Conservation (phyloP, 352 stramenopile genomes). For the Phytophthora crassamura region DNA sequence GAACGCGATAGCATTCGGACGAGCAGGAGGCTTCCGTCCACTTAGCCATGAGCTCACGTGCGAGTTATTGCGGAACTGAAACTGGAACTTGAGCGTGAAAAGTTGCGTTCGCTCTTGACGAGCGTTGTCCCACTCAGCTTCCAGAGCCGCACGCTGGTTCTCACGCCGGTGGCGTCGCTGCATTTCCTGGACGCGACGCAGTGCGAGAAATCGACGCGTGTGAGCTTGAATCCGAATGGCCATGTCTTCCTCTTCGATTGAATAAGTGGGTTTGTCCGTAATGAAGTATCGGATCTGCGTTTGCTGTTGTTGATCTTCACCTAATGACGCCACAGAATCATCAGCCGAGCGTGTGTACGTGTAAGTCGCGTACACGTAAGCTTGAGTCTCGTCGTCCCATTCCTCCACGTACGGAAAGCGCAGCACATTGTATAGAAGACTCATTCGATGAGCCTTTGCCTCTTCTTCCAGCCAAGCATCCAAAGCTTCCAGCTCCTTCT, state of each 20-base stretch:
- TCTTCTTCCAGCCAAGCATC: conserved; percentile 53
- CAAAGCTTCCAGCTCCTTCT: conserved; percentile 57
- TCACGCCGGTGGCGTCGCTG: conserved; percentile 43
- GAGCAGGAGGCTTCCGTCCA: conserved; percentile 17
- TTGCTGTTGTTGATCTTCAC: conserved; percentile 23
- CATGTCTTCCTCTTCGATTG: conserved; percentile 65
- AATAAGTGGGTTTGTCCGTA: conserved; percentile 63
- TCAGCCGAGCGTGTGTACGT: conserved; percentile 5
- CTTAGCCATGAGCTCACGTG: conserved; percentile 26
- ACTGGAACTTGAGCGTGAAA: conserved; percentile 49
- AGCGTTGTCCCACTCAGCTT: conserved; percentile 49
- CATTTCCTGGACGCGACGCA: conserved; percentile 32
- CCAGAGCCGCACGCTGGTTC: conserved; percentile 33
- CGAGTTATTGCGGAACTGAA: conserved; percentile 27
- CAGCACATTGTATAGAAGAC: conserved; percentile 43
- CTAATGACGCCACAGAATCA: not conserved
- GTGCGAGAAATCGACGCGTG: conserved; percentile 50
- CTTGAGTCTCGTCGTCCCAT: conserved; percentile 58
- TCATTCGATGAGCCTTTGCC: conserved; percentile 39
- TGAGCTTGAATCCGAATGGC: conserved; percentile 51
- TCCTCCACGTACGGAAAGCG: conserved; percentile 67
- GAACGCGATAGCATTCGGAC: not conserved
- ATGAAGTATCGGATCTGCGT: conserved; percentile 28
- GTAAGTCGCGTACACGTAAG: conserved; percentile 52
- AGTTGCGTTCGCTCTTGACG: conserved; percentile 51